Conservation (phyloP, 495 filamentous ascomycete species). For the Penicillium desertorum region DNA sequence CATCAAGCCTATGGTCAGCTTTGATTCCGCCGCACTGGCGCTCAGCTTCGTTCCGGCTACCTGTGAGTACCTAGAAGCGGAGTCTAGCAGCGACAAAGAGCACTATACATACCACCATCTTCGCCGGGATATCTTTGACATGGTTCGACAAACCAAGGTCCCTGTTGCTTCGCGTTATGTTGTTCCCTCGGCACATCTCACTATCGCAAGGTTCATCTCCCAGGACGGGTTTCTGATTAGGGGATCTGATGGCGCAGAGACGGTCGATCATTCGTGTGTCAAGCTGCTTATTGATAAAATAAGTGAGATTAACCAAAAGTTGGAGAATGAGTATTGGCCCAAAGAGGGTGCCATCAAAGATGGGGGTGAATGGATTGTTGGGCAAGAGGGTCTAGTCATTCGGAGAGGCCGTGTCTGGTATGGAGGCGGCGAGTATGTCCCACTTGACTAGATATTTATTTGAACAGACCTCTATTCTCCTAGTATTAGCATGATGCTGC, state of each 20-base stretch:
- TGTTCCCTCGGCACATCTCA: constrained; percentile 80
- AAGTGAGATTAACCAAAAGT: constrained; percentile 66
- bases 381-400: constrained; percentile 66
- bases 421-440: constrained; percentile 65
- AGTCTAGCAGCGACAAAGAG: constrained; percentile 38
- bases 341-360: constrained; percentile 41
- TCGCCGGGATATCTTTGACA: constrained; percentile 66
- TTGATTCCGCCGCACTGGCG: constrained; percentile 75
- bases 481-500: neutral
- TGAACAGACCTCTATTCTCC: neutral
- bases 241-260: constrained; percentile 33
- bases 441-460: neutral
- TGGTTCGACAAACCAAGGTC: constrained; percentile 53
- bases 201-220: constrained; percentile 71
- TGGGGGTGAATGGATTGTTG: constrained; percentile 64
- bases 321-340: constrained; percentile 65
- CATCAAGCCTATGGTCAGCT: constrained; percentile 74
- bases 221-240: constrained; percentile 44
- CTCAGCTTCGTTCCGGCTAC: constrained; percentile 76
- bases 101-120: constrained; percentile 83
- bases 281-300: constrained; percentile 61
- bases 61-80: constrained; percentile 41
- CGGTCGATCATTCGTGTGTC: constrained; percentile 48
- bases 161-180: constrained; percentile 69
- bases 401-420: constrained; percentile 74